Evolutionary conservation across 371 early-diverging fungal genomes (phyloP).

Genomic region (Mortierella sp.): DNA sequence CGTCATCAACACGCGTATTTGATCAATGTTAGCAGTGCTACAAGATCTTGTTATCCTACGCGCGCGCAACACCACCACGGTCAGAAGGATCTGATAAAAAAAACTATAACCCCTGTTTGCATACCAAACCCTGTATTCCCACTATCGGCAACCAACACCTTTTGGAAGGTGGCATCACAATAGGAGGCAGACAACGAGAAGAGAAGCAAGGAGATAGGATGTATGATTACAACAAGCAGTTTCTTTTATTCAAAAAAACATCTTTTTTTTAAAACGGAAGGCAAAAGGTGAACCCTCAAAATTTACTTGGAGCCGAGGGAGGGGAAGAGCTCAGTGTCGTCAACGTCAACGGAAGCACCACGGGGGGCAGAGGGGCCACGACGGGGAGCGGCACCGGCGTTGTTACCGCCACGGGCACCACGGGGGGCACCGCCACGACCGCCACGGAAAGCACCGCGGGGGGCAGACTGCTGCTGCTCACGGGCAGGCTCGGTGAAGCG

Average conservation of each 20-base stretch:
- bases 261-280: constrained; percentile 7
- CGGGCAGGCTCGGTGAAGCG: constrained; percentile 64
- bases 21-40: no score
- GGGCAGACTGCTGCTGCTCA: constrained; percentile 54
- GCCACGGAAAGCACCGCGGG: constrained; percentile 49
- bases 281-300: not conserved
- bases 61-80: no score
- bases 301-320: constrained; percentile 76
- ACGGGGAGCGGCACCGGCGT: constrained; percentile 32
- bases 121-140: no score
- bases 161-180: no score
- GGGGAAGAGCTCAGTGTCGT: constrained; percentile 85
- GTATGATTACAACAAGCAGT: constrained; percentile 13
- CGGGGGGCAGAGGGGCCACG: constrained; percentile 59
- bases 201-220: not conserved
- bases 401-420: constrained; percentile 55
- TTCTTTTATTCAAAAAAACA: constrained; percentile 12
- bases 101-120: no score
- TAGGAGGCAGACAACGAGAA: no score
- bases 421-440: constrained; percentile 54
- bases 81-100: no score
- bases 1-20: no score
- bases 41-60: no score
- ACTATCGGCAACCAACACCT: no score
- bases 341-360: constrained; percentile 73